Conservation (phyloP, 306 rosid genomes). For the Sechiopsis laciniata region DNA sequence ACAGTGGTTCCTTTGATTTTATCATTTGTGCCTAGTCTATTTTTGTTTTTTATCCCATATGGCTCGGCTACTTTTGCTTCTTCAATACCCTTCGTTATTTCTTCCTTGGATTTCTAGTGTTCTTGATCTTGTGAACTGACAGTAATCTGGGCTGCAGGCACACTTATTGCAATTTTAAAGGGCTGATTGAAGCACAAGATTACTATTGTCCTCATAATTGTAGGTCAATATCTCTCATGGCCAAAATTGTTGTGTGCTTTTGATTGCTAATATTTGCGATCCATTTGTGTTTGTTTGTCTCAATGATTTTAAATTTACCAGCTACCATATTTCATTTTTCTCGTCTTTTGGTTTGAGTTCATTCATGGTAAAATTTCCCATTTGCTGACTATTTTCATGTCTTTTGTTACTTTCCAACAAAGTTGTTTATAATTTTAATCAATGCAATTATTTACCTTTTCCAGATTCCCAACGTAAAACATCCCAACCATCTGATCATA, state of each 20-base stretch:
- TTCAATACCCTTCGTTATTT: constrained; percentile 17
- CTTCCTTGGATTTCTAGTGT: constrained; percentile 13
- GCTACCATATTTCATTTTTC: not conserved
- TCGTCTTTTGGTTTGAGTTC: too few relatives aligned
- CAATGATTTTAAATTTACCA: not conserved
- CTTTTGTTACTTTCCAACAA: not conserved
- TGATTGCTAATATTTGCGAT: not conserved
- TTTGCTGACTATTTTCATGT: not conserved
- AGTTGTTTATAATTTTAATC: not conserved
- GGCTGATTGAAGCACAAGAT: constrained; percentile 50
- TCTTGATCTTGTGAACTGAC: constrained; percentile 33
- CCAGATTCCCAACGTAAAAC: constrained; percentile 35
- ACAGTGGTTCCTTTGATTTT: not conserved
- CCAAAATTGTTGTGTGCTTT: constrained; percentile 26
- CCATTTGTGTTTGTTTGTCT: not conserved
- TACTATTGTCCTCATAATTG: constrained; percentile 37
- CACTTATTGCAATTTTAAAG: constrained; percentile 33
- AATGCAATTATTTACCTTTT: not conserved
- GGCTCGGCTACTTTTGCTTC: constrained; percentile 17
- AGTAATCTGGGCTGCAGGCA: constrained; percentile 51
- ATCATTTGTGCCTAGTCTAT: not conserved
- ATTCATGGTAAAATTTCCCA: too few relatives aligned
- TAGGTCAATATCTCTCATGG: constrained; percentile 44
- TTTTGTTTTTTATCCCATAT: not conserved
- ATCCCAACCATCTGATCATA: constrained; percentile 19